These are phyloP conservation scores for Lactarius psammicola DNA, from an alignment of 768 basidiomycete species.

Conservation along the genomic window DNA sequence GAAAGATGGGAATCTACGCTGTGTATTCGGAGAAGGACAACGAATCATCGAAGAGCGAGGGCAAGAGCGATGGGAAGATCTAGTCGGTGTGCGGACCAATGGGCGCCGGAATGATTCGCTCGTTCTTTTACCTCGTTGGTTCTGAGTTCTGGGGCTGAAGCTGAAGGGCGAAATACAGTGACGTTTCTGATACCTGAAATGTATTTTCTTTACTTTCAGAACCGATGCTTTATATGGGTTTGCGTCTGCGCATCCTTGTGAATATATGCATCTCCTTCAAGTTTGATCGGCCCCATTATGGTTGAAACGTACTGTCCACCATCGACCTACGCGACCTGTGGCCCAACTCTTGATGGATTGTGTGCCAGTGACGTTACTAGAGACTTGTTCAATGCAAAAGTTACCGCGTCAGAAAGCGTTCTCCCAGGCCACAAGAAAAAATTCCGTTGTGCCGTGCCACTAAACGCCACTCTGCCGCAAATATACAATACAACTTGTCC, in stretches of 20 bases:
- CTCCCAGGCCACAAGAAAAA: too few species aligned
- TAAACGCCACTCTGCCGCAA: too few species aligned
- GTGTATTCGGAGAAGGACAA: neutral
- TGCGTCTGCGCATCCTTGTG: neutral
- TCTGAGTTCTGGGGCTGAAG: neutral
- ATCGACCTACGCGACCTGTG: too few species aligned
- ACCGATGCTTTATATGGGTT: too few species aligned
- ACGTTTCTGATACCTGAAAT: neutral
- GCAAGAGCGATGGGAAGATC: neutral
- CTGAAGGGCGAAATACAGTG: neutral
- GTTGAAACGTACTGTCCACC: neutral
- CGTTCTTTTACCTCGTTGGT: neutral
- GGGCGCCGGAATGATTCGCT: too few species aligned
- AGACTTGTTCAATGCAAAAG: too few species aligned
- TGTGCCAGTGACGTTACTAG: too few species aligned
- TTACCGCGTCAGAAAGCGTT: too few species aligned
- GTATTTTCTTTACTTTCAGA: neutral
- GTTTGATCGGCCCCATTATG: neutral
- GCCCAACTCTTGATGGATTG: too few species aligned
- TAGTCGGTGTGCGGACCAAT: neutral
- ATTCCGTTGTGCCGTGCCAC: too few species aligned
- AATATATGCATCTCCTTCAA: neutral
- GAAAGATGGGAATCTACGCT: neutral
- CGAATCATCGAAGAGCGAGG: neutral
- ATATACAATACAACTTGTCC: too few species aligned